These are phyloP conservation scores for Pseudopithomyces maydicus DNA, from an alignment of 2,329 filamentous ascomycete genomes.

Conservation along the genomic window DNA sequence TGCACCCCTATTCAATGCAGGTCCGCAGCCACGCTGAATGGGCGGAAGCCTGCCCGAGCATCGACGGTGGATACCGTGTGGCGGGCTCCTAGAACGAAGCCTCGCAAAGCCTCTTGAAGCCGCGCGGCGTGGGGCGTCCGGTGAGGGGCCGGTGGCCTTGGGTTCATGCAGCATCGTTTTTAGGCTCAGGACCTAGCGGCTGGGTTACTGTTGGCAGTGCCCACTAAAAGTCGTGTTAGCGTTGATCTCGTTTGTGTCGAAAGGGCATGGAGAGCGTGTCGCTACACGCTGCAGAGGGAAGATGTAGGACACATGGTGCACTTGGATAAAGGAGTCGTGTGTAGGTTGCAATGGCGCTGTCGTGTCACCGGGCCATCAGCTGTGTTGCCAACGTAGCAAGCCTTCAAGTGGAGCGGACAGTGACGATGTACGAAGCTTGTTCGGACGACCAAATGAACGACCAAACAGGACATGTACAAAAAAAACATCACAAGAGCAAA, in stretches of 20 bases:
- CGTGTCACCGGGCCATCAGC: not conserved
- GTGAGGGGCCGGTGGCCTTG: not conserved
- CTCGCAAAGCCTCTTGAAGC: not conserved
- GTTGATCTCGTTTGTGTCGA: too few relatives aligned
- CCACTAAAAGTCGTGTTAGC: too few relatives aligned
- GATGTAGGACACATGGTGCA: not conserved
- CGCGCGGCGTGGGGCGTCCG: not conserved
- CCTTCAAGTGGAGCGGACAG: not conserved
- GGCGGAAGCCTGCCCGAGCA: not conserved
- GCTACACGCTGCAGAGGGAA: not conserved
- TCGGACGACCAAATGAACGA: not conserved
- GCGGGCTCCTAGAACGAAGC: not conserved
- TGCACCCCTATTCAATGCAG: too few relatives aligned
- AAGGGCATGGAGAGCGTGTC: too few relatives aligned
- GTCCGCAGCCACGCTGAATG: not conserved
- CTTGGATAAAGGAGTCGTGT: not conserved
- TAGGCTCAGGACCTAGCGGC: too few relatives aligned
- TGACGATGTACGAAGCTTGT: not conserved
- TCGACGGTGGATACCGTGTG: not conserved
- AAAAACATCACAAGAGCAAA: not conserved
- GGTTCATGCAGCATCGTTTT: not conserved
- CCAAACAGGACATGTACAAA: not conserved
- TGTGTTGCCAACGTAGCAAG: not conserved
- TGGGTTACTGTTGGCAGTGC: too few relatives aligned
- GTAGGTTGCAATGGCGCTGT: not conserved